phyloP scores from a whole-genome alignment of 192 early-diverging fungal species.

The Funneliformis mosseae region DNA sequence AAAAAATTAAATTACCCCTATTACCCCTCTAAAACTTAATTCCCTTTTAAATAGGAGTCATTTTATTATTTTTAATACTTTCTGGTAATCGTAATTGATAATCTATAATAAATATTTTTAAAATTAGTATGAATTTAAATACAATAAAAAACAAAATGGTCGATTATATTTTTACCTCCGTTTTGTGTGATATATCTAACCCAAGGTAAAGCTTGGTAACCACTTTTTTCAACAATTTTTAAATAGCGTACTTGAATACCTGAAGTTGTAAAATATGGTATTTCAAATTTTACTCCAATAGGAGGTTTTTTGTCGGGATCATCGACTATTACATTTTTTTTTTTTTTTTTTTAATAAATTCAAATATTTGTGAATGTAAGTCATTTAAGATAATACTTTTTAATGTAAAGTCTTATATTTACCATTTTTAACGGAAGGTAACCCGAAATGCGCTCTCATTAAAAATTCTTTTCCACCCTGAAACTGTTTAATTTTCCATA shows the following conservation, averaged over 20 bases:
- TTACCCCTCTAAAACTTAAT: no score
- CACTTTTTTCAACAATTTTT: constrained; percentile 88
- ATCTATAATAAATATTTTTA: constrained; percentile 52
- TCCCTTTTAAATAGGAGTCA: constrained; percentile 69
- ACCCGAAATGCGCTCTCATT: constrained; percentile 84
- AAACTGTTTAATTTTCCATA: constrained; percentile 99
- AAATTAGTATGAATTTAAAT: constrained; percentile 48
- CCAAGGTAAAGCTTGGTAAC: constrained; percentile 88
- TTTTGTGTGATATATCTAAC: constrained; percentile 89
- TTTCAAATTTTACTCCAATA: constrained; percentile 86
- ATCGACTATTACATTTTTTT: constrained; percentile 59
- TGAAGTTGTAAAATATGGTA: constrained; percentile 88
- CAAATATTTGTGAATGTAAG: no score
- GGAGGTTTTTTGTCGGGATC: constrained; percentile 82
- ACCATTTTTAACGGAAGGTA: constrained; percentile 82
- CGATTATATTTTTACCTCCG: constrained; percentile 56
- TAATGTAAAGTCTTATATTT: constrained; percentile 6
- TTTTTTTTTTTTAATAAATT: constrained; percentile 1
- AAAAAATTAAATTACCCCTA: no score
- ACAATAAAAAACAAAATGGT: constrained; percentile 44
- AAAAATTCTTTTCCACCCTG: constrained; percentile 97
- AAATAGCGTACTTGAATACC: constrained; percentile 90
- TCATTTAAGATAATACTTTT: no score
- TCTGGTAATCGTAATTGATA: constrained; percentile 95
- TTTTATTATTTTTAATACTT: constrained; percentile 70